Evolutionary conservation across 257 asterid species (phyloP), one percentile per base, ranked within the genome.

Genomic region (Ophiorrhiza pumila): DNA sequence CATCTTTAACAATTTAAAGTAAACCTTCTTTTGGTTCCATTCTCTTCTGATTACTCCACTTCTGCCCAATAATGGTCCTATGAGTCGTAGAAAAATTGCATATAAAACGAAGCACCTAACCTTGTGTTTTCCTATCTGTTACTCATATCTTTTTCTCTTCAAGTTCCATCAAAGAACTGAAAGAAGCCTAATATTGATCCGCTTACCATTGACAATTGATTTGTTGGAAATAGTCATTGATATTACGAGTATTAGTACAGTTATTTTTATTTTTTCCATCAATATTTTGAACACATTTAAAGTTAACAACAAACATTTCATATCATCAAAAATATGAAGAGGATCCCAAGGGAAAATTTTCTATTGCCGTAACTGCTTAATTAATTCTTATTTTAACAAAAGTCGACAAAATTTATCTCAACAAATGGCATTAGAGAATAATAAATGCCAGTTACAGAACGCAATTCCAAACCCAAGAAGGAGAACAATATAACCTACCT

Each of bases 401-500:
- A 17, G 25, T 17, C 25, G 23, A 53, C 23, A 53, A 22, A 14
- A 23, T n/a, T 45, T 29, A 55, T 20, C 9, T 13, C 20, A 63
- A 65, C 1, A 32, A 32, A 65, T 47, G 15, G 37, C 20, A 11
- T 23, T 14, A n/a, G 32, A 39, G 27, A 46, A 29, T 3, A 27
- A 59, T 5, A 25, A 25, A 29, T 31, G 41, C 29, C 27, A 35
- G 23, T 35, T 5, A 35, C 60, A 55, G 43, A 13, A 73, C 34
- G 65, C 37, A 60, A 53, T 55, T 43, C 31, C 41, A 17, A 49
- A 61, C 43, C 45, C 2, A 29, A 1, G 8, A 57, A 56, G 34
- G 34, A 63, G 18, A 37, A 62, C 23, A 4, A 0, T 37, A 22
- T 43, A 63, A 92, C 92, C 67, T n/a, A 95, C 99, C 99, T 95